Percentiles rank a stretch among this genome's conserved stretches.
These are phyloP conservation scores for Hemerocallis citrina DNA, from an alignment of 106 monocot genomes.

Conservation along the genomic window DNA sequence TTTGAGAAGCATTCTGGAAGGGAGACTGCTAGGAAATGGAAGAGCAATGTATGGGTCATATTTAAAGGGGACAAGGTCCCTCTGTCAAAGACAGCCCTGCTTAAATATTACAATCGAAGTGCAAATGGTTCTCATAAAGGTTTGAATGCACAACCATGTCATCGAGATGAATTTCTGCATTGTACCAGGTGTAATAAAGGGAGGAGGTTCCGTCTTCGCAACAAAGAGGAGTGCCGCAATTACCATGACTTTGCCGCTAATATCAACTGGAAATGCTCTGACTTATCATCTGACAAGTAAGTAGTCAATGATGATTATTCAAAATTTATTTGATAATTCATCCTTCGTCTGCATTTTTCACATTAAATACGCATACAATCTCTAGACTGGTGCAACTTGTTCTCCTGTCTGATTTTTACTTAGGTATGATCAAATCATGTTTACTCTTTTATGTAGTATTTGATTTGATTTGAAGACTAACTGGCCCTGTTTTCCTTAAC, in stretches of 20 bases:
- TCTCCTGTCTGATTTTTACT: too few relatives aligned
- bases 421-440: too few relatives aligned
- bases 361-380: too few relatives aligned
- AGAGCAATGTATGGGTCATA: conserved; percentile 74
- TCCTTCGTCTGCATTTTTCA: too few relatives aligned
- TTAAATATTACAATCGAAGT: conserved; percentile 50
- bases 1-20: conserved; percentile 77
- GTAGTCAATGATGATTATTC: background rate
- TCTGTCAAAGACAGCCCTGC: conserved; percentile 47
- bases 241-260: conserved; percentile 48
- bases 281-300: conserved; percentile 48
- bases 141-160: conserved; percentile 33
- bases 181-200: conserved; percentile 53
- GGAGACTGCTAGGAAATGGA: conserved; percentile 66
- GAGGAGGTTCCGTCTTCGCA: conserved; percentile 51
- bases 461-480: too few relatives aligned
- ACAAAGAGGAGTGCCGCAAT: conserved; percentile 56
- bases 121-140: conserved; percentile 36
- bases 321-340: too few relatives aligned
- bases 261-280: conserved; percentile 54
- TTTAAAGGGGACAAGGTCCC: conserved; percentile 61
- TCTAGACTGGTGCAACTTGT: too few relatives aligned
- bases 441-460: too few relatives aligned
- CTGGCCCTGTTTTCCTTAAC: too few relatives aligned
- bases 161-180: conserved; percentile 61